Evolutionary conservation across 352 stramenopile genomes (phyloP).

Genomic region (Phytophthora ohioensis): DNA sequence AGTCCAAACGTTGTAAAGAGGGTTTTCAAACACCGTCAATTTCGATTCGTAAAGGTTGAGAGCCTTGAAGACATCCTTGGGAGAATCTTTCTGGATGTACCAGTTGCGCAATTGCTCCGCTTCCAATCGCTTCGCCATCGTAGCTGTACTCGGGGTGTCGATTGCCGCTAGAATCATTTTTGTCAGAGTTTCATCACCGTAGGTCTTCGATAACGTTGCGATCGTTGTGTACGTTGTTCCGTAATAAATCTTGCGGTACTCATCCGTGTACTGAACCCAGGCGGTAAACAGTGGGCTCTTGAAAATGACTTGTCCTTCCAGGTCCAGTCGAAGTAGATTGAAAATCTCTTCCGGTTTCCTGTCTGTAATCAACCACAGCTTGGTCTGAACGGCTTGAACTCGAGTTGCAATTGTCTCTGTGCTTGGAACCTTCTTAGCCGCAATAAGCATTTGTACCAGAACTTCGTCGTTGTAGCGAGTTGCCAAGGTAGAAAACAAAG

Average conservation of each 20-base stretch:
- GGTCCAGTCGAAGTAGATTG: slow-evolving; percentile 16
- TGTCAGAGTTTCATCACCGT: slow-evolving; percentile 2
- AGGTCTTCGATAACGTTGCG: slow-evolving; percentile 1
- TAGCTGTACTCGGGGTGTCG: background rate
- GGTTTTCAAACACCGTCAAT: slow-evolving; percentile 1
- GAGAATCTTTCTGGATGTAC: background rate
- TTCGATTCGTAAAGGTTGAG: slow-evolving; percentile 9
- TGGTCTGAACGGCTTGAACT: slow-evolving; percentile 10
- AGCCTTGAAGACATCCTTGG: slow-evolving; percentile 5
- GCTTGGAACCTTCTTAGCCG: slow-evolving; percentile 7
- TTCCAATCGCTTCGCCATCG: slow-evolving; percentile 10
- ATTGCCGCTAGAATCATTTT: slow-evolving; percentile 11
- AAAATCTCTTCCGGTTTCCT: slow-evolving; percentile 6
- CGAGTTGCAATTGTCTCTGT: background rate
- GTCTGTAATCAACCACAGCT: slow-evolving; percentile 1
- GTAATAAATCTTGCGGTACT: slow-evolving; percentile 9
- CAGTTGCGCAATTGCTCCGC: slow-evolving; percentile 16
- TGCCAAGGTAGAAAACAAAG: slow-evolving; percentile 11
- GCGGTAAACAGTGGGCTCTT: slow-evolving; percentile 6
- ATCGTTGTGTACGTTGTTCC: background rate
- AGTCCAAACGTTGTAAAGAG: slow-evolving; percentile 19
- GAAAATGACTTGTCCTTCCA: background rate
- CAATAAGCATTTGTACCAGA: slow-evolving; percentile 9
- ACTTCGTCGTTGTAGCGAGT: background rate
- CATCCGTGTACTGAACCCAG: slow-evolving; percentile 23